Evolutionary conservation across 2,329 filamentous ascomycete genomes (phyloP).

Genomic region (Apiospora hydei): DNA sequence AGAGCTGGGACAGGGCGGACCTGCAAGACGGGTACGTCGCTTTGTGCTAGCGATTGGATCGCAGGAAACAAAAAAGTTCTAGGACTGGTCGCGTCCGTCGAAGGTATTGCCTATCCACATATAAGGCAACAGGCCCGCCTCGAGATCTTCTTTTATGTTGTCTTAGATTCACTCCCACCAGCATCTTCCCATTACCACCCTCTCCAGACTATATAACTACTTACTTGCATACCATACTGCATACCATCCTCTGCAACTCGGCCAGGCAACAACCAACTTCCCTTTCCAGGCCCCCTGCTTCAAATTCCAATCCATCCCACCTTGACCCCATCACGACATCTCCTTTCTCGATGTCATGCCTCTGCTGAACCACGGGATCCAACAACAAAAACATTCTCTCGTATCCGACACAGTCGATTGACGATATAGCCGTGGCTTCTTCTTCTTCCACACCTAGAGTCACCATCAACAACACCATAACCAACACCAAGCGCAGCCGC

Average conservation of each 20-base stretch:
- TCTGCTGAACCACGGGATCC: slow-evolving; percentile 23
- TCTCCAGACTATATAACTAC: neutral
- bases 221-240: neutral
- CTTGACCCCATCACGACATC: slow-evolving; percentile 22
- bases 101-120: slow-evolving; percentile 9
- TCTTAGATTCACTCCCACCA: slow-evolving; percentile 15
- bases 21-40: slow-evolving; percentile 1
- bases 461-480: slow-evolving; percentile 29
- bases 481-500: slow-evolving; percentile 22
- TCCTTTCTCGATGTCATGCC: slow-evolving; percentile 28
- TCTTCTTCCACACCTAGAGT: slow-evolving; percentile 21
- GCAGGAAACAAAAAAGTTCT: slow-evolving; percentile 27
- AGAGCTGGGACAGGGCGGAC: neutral
- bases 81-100: slow-evolving; percentile 21
- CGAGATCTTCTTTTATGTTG: slow-evolving; percentile 10
- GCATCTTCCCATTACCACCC: slow-evolving; percentile 19
- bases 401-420: slow-evolving; percentile 28
- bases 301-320: slow-evolving; percentile 20
- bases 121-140: slow-evolving; percentile 25
- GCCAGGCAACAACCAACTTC: slow-evolving; percentile 27
- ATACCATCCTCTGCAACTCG: neutral
- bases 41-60: slow-evolving; percentile 8
- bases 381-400: slow-evolving; percentile 23
- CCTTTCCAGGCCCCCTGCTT: slow-evolving; percentile 15
- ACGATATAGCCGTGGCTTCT: slow-evolving; percentile 28